These are phyloP conservation scores for Solanum appendiculatum DNA, from an alignment of 257 asterid genomes.

Conservation along the genomic window DNA sequence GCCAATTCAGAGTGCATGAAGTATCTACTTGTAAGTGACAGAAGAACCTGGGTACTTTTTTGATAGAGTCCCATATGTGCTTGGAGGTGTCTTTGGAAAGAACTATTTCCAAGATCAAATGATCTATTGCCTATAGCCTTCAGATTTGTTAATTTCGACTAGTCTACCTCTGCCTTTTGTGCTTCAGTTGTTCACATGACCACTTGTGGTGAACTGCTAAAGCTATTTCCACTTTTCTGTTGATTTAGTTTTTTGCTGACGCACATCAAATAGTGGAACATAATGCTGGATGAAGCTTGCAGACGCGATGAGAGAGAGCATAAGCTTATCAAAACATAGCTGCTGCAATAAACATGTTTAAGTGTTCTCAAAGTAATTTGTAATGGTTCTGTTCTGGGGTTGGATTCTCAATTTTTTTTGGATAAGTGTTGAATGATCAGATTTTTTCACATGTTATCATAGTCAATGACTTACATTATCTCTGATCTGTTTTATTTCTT, in stretches of 20 bases:
- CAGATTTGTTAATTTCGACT: not conserved
- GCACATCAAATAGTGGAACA: not conserved
- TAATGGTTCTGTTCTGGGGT: not conserved
- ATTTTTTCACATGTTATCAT: not conserved
- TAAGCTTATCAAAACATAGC: not conserved
- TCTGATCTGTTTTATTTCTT: not conserved
- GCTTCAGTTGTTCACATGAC: not conserved
- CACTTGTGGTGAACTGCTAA: not conserved
- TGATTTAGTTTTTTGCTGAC: not conserved
- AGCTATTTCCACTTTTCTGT: not conserved
- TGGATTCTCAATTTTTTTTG: not conserved
- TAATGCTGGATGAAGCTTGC: not conserved
- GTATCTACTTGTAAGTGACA: not conserved
- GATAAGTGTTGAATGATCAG: not conserved
- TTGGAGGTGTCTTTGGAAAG: not conserved
- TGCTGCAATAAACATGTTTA: not conserved
- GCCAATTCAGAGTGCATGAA: not conserved
- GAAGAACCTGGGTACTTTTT: not conserved
- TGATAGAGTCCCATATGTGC: not conserved
- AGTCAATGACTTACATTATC: not conserved
- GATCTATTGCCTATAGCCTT: not conserved
- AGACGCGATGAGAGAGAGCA: not conserved
- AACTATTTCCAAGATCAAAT: not conserved
- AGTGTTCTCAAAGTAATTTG: not conserved
- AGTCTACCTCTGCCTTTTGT: not conserved